phyloP scores from a whole-genome alignment of 164 flowering plant species.

The Tinospora cordifolia region DNA sequence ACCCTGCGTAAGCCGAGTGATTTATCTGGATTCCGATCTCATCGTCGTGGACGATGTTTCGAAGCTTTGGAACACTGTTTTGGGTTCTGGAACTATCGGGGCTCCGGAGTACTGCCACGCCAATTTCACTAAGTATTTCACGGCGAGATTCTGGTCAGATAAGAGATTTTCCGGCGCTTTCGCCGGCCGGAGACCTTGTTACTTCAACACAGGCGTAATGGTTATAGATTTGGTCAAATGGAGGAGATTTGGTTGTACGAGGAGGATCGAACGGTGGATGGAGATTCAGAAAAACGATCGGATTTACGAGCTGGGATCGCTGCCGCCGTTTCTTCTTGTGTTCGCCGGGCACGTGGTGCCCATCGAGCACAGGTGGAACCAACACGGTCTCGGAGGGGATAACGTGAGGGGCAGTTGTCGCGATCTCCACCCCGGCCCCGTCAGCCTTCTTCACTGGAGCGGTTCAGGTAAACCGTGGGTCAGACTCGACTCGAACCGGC shows the following conservation, averaged over 20 bases:
- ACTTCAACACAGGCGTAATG: conserved; percentile 98
- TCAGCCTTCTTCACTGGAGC: conserved; percentile 89
- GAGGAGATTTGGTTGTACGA: conserved; percentile 76
- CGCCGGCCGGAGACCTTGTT: conserved; percentile 60
- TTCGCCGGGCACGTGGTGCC: conserved; percentile 94
- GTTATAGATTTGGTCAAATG: conserved; percentile 79
- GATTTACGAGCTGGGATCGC: conserved; percentile 92
- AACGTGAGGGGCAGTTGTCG: conserved; percentile 88
- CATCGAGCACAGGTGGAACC: conserved; percentile 95
- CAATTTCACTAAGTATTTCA: conserved; percentile 80
- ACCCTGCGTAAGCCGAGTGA: conserved; percentile 59
- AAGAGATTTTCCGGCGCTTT: conserved; percentile 39
- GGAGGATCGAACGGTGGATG: conserved; percentile 89
- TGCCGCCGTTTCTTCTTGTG: conserved; percentile 86
- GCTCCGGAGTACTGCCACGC: conserved; percentile 97
- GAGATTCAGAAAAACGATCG: conserved; percentile 72
- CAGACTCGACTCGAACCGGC: conserved; percentile 55
- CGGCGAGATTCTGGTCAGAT: conserved; percentile 50
- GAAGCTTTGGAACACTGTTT: conserved; percentile 58
- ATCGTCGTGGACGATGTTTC: conserved; percentile 72
- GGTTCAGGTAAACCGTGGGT: conserved; percentile 98
- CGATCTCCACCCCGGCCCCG: conserved; percentile 84
- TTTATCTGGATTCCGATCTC: conserved; percentile 84
- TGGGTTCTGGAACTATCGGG: conserved; percentile 58
- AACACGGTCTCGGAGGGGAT: conserved; percentile 94